phyloP scores from a whole-genome alignment of 2,329 filamentous ascomycete genomes.

The Gliomastix tumulicola region DNA sequence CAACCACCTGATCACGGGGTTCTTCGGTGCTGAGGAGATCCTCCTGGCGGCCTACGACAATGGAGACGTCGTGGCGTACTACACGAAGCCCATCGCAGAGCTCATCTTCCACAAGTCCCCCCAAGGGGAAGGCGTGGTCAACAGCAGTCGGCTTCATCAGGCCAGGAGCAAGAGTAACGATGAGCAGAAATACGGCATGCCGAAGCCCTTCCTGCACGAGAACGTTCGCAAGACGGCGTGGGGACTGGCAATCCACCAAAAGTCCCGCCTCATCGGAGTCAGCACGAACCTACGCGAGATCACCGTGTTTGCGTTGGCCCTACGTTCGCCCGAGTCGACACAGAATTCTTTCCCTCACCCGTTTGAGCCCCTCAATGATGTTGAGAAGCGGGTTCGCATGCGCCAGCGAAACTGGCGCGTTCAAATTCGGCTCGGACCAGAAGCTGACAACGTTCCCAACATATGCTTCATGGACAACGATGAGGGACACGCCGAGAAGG shows the following conservation, averaged over 20 bases:
- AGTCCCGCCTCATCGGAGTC: constrained; percentile 79
- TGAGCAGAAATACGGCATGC: constrained; percentile 10
- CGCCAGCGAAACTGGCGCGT: constrained; percentile 44
- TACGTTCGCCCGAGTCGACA: constrained; percentile 11
- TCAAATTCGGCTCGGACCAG: constrained; percentile 29
- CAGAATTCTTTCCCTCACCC: not conserved
- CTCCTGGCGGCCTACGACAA: constrained; percentile 64
- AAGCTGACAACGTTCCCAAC: constrained; percentile 43
- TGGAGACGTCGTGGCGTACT: constrained; percentile 67
- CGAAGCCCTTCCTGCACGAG: constrained; percentile 59
- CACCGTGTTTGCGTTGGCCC: constrained; percentile 44
- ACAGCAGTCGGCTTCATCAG: not conserved
- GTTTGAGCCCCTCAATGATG: not conserved
- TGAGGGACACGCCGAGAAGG: constrained; percentile 38
- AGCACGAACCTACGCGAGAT: constrained; percentile 63
- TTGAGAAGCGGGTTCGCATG: constrained; percentile 25
- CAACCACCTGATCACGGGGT: constrained; percentile 63
- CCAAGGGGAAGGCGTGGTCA: no score
- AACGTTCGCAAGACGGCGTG: constrained; percentile 78
- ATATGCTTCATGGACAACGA: constrained; percentile 41
- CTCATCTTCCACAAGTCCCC: constrained; percentile 24
- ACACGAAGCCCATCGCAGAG: constrained; percentile 45
- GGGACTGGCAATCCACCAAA: constrained; percentile 77
- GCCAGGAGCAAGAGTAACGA: no score
- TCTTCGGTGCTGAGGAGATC: constrained; percentile 64